Conservation (phyloP, 1,284 basidiomycete species). For the Mycosarcoma mackinlayi region DNA sequence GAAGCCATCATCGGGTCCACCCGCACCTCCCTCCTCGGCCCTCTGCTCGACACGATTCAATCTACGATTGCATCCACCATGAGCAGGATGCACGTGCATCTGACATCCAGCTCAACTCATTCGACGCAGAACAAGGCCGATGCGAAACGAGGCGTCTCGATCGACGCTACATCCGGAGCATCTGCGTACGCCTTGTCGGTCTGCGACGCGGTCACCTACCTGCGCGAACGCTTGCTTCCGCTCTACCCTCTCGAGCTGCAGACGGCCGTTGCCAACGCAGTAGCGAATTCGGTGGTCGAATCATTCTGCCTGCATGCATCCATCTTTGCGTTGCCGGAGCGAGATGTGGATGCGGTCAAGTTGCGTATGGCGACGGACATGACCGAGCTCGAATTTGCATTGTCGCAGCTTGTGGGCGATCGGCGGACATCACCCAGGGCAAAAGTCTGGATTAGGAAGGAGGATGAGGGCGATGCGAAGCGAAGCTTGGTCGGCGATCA, state of each 20-base stretch:
- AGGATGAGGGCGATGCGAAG: not conserved
- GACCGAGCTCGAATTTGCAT: conserved; percentile 90
- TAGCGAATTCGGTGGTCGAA: conserved; percentile 2
- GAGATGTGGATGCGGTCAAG: conserved; percentile 84
- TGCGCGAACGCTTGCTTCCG: conserved; percentile 11
- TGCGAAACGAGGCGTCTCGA: conserved; percentile 7
- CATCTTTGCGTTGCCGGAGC: conserved; percentile 72
- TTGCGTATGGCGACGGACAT: conserved; percentile 92
- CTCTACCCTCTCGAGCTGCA: conserved; percentile 8
- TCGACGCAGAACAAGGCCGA: not conserved
- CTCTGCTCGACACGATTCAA: not conserved
- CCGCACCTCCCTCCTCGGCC: conserved; percentile 2
- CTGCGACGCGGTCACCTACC: conserved; percentile 8
- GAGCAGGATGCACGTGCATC: conserved; percentile 29
- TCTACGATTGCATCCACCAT: not conserved
- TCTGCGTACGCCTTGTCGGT: conserved; percentile 21
- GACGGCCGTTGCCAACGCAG: not conserved
- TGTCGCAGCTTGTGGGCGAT: conserved; percentile 58
- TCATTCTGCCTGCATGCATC: conserved; percentile 88
- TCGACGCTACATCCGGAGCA: conserved; percentile 27
- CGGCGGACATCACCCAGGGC: too few relatives aligned
- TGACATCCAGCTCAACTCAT: not conserved
- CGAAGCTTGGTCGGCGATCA: too few relatives aligned
- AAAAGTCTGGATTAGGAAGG: not conserved
- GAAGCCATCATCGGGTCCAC: not conserved